Conservation (phyloP, 441 rosid genomes). For the Dalechampia spathulata region DNA sequence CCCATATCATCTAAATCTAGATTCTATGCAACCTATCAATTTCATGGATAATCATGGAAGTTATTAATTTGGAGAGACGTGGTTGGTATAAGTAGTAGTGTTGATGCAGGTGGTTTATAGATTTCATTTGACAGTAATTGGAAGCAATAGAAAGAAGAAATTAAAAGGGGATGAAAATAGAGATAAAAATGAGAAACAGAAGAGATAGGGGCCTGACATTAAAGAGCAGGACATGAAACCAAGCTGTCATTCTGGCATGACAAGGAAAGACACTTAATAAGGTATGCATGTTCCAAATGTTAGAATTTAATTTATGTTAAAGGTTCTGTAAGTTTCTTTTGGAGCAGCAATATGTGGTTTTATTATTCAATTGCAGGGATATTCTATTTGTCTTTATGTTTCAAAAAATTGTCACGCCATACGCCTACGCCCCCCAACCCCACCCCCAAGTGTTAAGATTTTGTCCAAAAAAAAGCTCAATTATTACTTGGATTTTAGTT, state of each 20-base stretch:
- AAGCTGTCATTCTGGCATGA: conserved; percentile 19
- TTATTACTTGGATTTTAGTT: too few species aligned
- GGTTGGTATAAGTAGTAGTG: too few species aligned
- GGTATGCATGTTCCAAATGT: not conserved
- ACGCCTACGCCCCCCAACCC: too few species aligned
- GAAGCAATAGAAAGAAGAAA: not conserved
- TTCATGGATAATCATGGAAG: too few species aligned
- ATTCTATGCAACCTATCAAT: too few species aligned
- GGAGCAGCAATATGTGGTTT: conserved; percentile 1
- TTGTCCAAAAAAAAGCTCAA: too few species aligned
- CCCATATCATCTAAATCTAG: too few species aligned
- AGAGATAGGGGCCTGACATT: not conserved
- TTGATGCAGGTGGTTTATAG: too few species aligned
- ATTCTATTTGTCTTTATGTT: conserved; percentile 13
- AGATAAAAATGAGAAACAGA: too few species aligned
- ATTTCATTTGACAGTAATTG: not conserved
- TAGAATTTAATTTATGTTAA: not conserved
- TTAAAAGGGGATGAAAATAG: too few species aligned
- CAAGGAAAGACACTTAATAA: conserved; percentile 5
- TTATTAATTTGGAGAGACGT: too few species aligned
- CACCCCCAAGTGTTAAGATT: too few species aligned
- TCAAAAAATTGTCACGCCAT: not conserved
- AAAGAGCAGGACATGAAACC: not conserved
- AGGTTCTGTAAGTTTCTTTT: not conserved
- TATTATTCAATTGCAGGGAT: not conserved